phyloP scores from a whole-genome alignment of 148 eudicot genomes.

The Pouteria glomerata region DNA sequence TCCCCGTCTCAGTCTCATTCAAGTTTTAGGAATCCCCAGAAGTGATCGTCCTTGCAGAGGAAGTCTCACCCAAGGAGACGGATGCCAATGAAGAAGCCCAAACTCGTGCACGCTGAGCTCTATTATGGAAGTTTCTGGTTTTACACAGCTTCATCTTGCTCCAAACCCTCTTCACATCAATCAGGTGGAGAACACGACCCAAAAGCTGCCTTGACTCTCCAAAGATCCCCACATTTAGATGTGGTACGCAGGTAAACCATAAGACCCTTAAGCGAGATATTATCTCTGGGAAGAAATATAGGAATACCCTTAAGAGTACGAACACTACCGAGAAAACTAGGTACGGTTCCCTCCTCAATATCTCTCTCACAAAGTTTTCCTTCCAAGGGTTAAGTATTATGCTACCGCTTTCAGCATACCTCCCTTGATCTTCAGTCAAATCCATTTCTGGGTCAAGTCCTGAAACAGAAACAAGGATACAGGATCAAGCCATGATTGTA shows the following conservation, averaged over 20 bases:
- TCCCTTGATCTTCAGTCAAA: conserved; percentile 7
- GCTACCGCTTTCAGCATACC: conserved; percentile 4
- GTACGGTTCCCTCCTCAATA: conserved; percentile 33
- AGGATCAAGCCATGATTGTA: not conserved
- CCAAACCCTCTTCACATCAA: conserved; percentile 34
- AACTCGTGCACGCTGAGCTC: conserved; percentile 40
- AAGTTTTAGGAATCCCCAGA: conserved; percentile 12
- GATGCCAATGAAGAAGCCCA: conserved; percentile 51
- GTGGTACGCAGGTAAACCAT: conserved; percentile 26
- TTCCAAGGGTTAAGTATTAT: conserved; percentile 25
- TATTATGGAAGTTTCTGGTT: conserved; percentile 34
- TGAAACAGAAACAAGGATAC: conserved; percentile 8
- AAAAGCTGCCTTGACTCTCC: conserved; percentile 41
- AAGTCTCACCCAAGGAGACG: conserved; percentile 41
- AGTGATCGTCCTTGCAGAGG: conserved; percentile 24
- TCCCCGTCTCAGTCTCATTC: not conserved
- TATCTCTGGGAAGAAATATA: conserved; percentile 34
- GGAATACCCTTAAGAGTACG: conserved; percentile 30
- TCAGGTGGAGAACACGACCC: conserved; percentile 26
- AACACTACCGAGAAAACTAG: conserved; percentile 28
- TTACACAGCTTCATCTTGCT: conserved; percentile 37
- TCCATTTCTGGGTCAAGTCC: conserved; percentile 30
- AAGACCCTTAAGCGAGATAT: conserved; percentile 21
- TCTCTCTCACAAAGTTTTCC: conserved; percentile 24
- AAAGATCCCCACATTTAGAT: conserved; percentile 28